Percentiles rank a stretch among this genome's conserved stretches.
Conservation (phyloP, 2,329 filamentous ascomycete genomes). For the Alternaria triticina region DNA sequence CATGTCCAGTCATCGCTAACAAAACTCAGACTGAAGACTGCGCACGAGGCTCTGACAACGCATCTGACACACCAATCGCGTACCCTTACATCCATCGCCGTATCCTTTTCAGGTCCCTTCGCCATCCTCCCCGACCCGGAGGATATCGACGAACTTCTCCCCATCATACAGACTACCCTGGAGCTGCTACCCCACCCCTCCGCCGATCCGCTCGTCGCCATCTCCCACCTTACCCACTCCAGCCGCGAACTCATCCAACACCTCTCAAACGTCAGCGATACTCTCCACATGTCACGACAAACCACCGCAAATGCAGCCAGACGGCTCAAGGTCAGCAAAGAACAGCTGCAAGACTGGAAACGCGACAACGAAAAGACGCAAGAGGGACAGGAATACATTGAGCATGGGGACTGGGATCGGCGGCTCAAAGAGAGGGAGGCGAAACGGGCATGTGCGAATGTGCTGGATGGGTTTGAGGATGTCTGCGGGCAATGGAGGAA, state of each 20-base stretch:
- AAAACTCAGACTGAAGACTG: constrained; percentile 69
- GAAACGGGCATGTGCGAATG: constrained; percentile 81
- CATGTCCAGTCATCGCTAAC: constrained; percentile 18
- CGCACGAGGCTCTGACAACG: constrained; percentile 75
- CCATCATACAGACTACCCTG: constrained; percentile 69
- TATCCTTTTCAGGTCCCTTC: constrained; percentile 73
- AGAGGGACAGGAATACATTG: constrained; percentile 81
- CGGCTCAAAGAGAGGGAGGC: constrained; percentile 79
- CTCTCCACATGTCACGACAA: constrained; percentile 91
- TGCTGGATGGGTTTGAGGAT: constrained; percentile 90
- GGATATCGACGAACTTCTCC: constrained; percentile 71
- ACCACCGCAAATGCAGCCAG: constrained; percentile 82
- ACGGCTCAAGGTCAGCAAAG: constrained; percentile 79
- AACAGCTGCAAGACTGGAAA: constrained; percentile 84
- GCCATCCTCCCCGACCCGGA: constrained; percentile 68
- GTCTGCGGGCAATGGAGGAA: constrained; percentile 85
- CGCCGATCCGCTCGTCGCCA: constrained; percentile 67
- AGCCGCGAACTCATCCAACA: constrained; percentile 77
- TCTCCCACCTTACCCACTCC: constrained; percentile 70
- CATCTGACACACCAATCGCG: constrained; percentile 78
- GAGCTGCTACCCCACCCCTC: constrained; percentile 72
- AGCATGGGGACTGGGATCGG: constrained; percentile 81
- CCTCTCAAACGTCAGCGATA: constrained; percentile 86
- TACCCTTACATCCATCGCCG: constrained; percentile 74
- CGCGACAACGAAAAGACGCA: constrained; percentile 83